Base-by-base conservation (phyloP, 768 basidiomycete species). In the Agrocybe praecox region DNA sequence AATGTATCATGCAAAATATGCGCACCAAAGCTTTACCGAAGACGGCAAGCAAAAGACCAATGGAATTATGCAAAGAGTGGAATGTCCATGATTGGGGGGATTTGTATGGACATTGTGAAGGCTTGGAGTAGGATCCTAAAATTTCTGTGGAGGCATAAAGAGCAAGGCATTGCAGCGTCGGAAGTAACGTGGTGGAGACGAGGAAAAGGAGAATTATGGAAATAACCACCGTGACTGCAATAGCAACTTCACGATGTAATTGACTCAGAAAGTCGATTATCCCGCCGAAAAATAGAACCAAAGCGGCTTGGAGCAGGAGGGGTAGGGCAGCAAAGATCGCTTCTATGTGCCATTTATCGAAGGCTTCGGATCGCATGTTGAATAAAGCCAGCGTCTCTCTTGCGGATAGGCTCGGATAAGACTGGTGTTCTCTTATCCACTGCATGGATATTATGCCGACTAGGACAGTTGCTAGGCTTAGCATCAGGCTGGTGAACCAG, bases 211-310 rank as follows among this genome's bases (percentile, higher is more conserved):
- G 42, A 1, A 57, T 56, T 0, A 59, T 6, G 1, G 58, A 62
- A 23, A 67, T 57, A 18, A 65, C 55, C 6, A 56, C 33, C 2
- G 54, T 59, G 46, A 67, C 57, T 14, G 60, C 46, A 7, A 55
- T 47, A 1, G 64, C 64, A 5, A 71, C 58, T 4, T 46, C 49
- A 40, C 63, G 52, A 14, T 60, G 46, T 0, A 60, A 40, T 18
- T 23, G 26, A 62, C 60, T 61, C n/a, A 71, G 34, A 10, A 69
- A 59, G 33, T 65, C 62, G 32, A 68, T 44, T 17, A 71, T 42
- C 2, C 68, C 68, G 2, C 53, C 61, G 24, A 69, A 69, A 50
- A 71, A 71, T 12, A 69, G 61, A 7, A 68, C 57, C 12, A 71
- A 52, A 5, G 69, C 57, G 17, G 49, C 19, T 44, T 71, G 69